Evolutionary conservation across 129 eudicot species (phyloP), one percentile per base, ranked within the genome.

Genomic region (Smallanthus sonchifolius): DNA sequence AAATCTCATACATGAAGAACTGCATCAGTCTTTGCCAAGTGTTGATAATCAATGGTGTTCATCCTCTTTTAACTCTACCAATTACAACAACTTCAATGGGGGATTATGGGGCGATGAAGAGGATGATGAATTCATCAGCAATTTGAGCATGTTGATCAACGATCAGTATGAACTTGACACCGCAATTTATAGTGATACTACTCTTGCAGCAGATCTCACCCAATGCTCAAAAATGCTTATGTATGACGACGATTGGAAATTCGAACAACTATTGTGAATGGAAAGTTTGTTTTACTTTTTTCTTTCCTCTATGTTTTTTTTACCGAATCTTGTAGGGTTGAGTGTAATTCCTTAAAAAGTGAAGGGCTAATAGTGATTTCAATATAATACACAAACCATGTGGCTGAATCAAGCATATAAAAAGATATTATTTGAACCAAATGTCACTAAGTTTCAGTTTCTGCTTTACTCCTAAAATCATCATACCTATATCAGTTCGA

Each of bases 21-120:
- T 74, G 62, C 55, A 71, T 45, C 75, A 83, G 56, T 16, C 74
- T 45, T 17, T 80, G 66, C 79, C 85, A 73, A 77, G 72, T 44
- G 76, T 72, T 35, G 91, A 88, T 34, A 1, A 61, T 32, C 67
- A 61, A 61, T 80, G 87, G 87, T 78, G 75, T 13, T 43, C 73
- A 20, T 24, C 73, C 8, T 67, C 70, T 19, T 38, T 65, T 19
- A 62, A 73, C 43, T 65, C 70, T 20, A 74, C 64, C 36, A 49
- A 57, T 30, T 56, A 60, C 67, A 37, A 73, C 72, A 78, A 48
- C 81, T 74, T 79, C 30, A 69, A 79, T 30, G 70, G 73, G 49
- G 84, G 66, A 40, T 75, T 82, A 8, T 85, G 92, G 92, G 82
- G 83, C 7, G 60, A 52, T 48, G 85, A 85, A 66, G 85, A 83